Percentiles rank a stretch among this genome's conserved stretches.
Conservation (phyloP, 2,329 filamentous ascomycete species). For the Penicillium italicum region DNA sequence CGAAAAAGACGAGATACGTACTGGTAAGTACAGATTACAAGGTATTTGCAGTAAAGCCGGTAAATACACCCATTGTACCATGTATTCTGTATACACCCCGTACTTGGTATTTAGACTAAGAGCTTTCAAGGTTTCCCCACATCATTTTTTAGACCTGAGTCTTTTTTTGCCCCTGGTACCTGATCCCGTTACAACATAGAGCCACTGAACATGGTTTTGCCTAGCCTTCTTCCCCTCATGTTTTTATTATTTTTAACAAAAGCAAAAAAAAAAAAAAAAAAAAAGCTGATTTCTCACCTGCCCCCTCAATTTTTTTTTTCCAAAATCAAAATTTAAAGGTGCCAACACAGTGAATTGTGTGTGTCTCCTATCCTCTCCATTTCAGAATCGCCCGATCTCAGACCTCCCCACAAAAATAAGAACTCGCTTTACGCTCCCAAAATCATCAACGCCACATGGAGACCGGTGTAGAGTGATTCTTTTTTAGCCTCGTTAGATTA, state of each 20-base stretch:
- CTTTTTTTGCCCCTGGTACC: background rate
- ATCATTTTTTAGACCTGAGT: constrained; percentile 8
- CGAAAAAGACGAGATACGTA: background rate
- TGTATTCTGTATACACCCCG: background rate
- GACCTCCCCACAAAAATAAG: background rate
- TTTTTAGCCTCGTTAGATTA: background rate
- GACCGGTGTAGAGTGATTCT: background rate
- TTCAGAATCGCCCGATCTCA: constrained; percentile 1
- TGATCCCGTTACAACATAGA: background rate
- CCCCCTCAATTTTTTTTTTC: no score
- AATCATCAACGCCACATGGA: constrained; percentile 2
- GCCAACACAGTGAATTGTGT: background rate
- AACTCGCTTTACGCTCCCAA: background rate
- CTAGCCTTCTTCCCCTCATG: background rate
- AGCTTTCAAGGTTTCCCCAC: constrained; percentile 5
- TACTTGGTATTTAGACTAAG: background rate
- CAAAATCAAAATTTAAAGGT: no score
- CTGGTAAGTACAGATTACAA: background rate
- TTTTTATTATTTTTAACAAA: background rate
- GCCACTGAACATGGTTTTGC: no score
- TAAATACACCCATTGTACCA: background rate
- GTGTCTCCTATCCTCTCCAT: background rate
- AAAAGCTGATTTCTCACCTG: background rate
- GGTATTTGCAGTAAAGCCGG: background rate
- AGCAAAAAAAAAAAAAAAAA: background rate